Evolutionary conservation across 1,284 basidiomycete genomes (phyloP).

Genomic region (Cryptococcus hybrid): DNA sequence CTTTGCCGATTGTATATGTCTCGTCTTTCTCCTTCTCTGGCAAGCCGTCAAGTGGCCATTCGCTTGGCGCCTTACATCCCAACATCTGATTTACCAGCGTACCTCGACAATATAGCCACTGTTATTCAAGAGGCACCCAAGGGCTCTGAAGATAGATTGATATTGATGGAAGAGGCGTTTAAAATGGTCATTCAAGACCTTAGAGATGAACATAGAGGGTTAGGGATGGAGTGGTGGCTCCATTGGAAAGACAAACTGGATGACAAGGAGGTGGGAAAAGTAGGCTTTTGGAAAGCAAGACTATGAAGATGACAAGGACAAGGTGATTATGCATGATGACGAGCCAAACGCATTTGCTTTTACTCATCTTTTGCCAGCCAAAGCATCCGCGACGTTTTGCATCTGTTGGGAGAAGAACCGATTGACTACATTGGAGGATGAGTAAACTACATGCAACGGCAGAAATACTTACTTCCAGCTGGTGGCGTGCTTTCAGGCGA

Average conservation of each 20-base stretch:
- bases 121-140: constrained; percentile 13
- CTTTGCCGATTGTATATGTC: constrained; percentile 7
- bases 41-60: constrained; percentile 18
- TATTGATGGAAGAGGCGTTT: constrained; percentile 23
- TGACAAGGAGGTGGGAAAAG: neutral
- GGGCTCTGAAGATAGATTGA: constrained; percentile 21
- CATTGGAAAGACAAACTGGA: constrained; percentile 17
- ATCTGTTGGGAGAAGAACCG: neutral
- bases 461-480: too few relatives aligned
- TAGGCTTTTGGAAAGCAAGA: constrained; percentile 7
- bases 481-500: too few relatives aligned
- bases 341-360: neutral
- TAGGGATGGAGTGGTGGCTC: constrained; percentile 40
- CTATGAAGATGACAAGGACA: neutral
- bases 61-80: constrained; percentile 19
- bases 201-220: constrained; percentile 26
- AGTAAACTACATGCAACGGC: too few relatives aligned
- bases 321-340: neutral
- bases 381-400: neutral
- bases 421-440: neutral
- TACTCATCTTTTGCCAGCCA: neutral
- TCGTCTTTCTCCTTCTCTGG: constrained; percentile 1
- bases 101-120: constrained; percentile 26
- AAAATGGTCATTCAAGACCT: constrained; percentile 31
- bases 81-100: constrained; percentile 5